Base-by-base conservation (phyloP, 75 land plant genomes). In the Pinus albicaulis region DNA sequence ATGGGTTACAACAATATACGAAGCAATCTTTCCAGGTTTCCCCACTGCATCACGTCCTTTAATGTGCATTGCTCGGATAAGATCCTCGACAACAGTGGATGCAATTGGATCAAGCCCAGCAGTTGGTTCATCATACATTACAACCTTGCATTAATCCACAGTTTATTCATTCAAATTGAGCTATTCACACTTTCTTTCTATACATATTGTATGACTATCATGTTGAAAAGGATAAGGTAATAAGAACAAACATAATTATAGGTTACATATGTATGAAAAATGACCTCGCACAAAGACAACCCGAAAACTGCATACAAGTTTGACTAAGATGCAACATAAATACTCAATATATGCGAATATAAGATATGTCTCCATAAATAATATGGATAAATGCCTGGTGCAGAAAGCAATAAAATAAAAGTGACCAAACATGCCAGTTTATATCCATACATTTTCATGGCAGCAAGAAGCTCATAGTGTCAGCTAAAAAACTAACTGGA, bases 21-120 rank as follows among this genome's bases (percentile, higher is more conserved):
- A 96, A 56, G 98, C 84, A 76, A 96, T 94, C 48, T 90, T 90
- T 63, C 99, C 99, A 87, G 90, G 94, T 77, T 84, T 89, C 41
- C 89, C 92, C 26, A 73, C 65, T 58, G 87, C 92, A 87, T 92
- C 92, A 41, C 83, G 84, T 61, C 93, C 98, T 65, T 85, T 89
- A 19, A 84, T 52, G 73, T 96, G 99, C 1, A 96, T 93, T n/a
- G 98, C 92, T 7, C 99, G 95, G 20, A 96, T 96, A 25, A 96
- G 87, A 85, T 96, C 99, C 77, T 96, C 99, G 23, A 96, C 99
- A 34, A 96, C 97, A 63, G 99, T 96, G 3, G 99, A 96, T 24
- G 97, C 99, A 84, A 96, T 96, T 12, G 99, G 99, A 76, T 96
- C 99, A 26, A 96, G 90, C 26, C 99, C 97, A 44, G 99, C 99